Evolutionary conservation across 1,139 yeast species (phyloP).

Genomic region (Suhomyces wounanorum): DNA sequence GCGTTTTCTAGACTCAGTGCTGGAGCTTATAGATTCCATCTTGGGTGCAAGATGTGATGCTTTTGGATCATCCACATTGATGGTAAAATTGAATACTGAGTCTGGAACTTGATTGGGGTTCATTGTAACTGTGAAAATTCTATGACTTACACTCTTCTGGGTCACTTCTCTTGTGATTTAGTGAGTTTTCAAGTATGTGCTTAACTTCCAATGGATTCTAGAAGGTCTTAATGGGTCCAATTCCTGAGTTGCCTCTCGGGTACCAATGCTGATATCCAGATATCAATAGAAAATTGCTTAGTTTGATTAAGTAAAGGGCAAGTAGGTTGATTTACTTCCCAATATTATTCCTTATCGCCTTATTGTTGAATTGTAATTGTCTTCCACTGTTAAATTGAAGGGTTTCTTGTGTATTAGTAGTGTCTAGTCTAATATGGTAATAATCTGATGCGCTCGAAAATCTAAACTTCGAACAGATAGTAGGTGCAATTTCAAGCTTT

Average conservation of each 20-base stretch:
- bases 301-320: no score
- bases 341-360: background rate
- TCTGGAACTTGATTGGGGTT: constrained; percentile 2
- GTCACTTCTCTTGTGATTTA: no score
- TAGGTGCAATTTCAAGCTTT: background rate
- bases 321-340: background rate
- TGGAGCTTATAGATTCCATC: constrained; percentile 3
- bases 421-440: background rate
- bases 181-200: no score
- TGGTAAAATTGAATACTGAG: background rate
- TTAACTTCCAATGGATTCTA: no score
- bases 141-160: no score
- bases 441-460: background rate
- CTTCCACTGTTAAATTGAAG: background rate
- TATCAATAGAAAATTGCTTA: no score
- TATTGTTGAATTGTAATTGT: background rate
- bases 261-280: no score
- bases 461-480: background rate
- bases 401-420: background rate
- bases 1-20: constrained; percentile 12
- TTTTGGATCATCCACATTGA: background rate
- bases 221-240: no score
- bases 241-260: no score
- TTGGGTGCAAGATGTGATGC: background rate
- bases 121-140: background rate